Conservation (phyloP, 2,329 filamentous ascomycete species). For the Metarhizium album region DNA sequence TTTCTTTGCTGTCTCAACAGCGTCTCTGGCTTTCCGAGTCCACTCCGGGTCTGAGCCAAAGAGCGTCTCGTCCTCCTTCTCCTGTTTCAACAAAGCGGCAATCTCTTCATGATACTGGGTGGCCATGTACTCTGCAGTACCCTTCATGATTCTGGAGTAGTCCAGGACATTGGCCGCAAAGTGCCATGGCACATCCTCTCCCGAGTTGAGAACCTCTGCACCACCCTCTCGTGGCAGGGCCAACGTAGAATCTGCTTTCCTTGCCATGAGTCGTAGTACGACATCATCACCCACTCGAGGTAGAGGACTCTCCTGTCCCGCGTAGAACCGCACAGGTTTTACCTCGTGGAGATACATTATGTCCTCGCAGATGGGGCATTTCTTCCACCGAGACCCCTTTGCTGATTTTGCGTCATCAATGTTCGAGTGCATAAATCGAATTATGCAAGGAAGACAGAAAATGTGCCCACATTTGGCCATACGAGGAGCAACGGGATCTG, state of each 20-base stretch:
- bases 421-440: constrained; percentile 87
- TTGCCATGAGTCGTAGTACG: constrained; percentile 74
- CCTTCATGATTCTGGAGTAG: constrained; percentile 92
- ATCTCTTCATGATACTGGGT: constrained; percentile 74
- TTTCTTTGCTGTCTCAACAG: constrained; percentile 66
- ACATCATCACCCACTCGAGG: constrained; percentile 82
- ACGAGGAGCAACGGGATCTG: constrained; percentile 80
- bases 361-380: constrained; percentile 94
- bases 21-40: constrained; percentile 72
- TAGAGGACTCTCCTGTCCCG: constrained; percentile 71
- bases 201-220: constrained; percentile 55
- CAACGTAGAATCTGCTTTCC: constrained; percentile 70
- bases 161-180: constrained; percentile 89
- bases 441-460: constrained; percentile 85
- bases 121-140: constrained; percentile 77
- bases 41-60: constrained; percentile 91
- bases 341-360: constrained; percentile 86
- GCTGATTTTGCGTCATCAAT: constrained; percentile 60
- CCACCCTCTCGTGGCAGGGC: constrained; percentile 75
- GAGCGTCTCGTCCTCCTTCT: constrained; percentile 79
- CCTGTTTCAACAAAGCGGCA: constrained; percentile 60
- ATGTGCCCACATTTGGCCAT: constrained; percentile 98
- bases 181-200: constrained; percentile 85
- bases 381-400: constrained; percentile 75
- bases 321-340: constrained; percentile 81